phyloP scores from a whole-genome alignment of 192 early-diverging fungal species.

The Linnemannia hyalina region DNA sequence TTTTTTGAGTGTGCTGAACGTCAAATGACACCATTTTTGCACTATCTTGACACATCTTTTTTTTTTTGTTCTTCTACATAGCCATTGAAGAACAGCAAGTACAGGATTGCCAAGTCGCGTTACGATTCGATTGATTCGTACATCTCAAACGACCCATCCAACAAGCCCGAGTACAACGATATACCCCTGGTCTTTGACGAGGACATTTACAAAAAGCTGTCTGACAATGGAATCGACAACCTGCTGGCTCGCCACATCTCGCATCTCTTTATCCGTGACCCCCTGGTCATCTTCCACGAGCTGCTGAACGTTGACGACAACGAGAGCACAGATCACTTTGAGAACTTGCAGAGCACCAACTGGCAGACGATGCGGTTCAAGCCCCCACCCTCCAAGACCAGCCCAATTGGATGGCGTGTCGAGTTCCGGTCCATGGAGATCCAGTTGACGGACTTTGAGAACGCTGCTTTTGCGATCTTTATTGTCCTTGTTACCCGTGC shows the following conservation, averaged over 20 bases:
- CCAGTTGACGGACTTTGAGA: slow-evolving; percentile 97
- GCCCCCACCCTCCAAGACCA: slow-evolving; percentile 88
- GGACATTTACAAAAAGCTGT: slow-evolving; percentile 80
- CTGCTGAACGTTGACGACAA: slow-evolving; percentile 88
- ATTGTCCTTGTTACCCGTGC: slow-evolving; percentile 91
- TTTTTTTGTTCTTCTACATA: slow-evolving; percentile 15
- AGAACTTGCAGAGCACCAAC: slow-evolving; percentile 99
- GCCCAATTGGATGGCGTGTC: slow-evolving; percentile 96
- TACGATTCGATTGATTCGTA: slow-evolving; percentile 96
- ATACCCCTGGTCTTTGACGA: slow-evolving; percentile 84
- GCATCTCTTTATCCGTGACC: slow-evolving; percentile 98
- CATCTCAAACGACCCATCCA: slow-evolving; percentile 77
- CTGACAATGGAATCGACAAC: slow-evolving; percentile 86
- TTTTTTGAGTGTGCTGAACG: slow-evolving; percentile 6
- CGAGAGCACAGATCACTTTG: slow-evolving; percentile 95
- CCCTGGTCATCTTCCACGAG: slow-evolving; percentile 95
- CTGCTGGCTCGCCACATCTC: slow-evolving; percentile 91
- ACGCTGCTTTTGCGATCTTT: slow-evolving; percentile 96
- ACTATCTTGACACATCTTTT: slow-evolving; percentile 32
- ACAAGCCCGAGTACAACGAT: slow-evolving; percentile 95
- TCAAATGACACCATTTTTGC: slow-evolving; percentile 56
- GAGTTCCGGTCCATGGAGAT: slow-evolving; percentile 98
- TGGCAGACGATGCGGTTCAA: slow-evolving; percentile 99
- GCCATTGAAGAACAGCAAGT: slow-evolving; percentile 79
- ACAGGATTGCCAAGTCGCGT: slow-evolving; percentile 94